Percentiles rank a stretch among this genome's conserved stretches.
phyloP scores from a whole-genome alignment of 352 stramenopile species.

The Thalassiosira exigua region DNA sequence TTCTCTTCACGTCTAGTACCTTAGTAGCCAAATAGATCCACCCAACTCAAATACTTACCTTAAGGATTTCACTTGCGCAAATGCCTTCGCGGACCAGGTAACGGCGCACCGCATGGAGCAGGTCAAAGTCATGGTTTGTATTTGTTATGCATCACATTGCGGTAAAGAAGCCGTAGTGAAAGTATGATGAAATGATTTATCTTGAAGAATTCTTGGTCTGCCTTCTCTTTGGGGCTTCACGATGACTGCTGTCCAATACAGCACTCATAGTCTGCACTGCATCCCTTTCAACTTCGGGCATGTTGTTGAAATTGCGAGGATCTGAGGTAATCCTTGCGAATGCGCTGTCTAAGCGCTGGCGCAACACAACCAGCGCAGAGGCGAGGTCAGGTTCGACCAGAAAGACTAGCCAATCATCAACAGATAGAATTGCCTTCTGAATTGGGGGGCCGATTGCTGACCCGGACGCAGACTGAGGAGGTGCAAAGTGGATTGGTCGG shows the following conservation, averaged over 20 bases:
- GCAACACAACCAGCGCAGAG: constrained; percentile 41
- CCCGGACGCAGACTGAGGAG: constrained; percentile 15
- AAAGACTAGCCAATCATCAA: constrained; percentile 81
- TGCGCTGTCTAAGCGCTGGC: constrained; percentile 43
- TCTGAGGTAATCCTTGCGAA: constrained; percentile 55
- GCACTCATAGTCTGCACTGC: constrained; percentile 52
- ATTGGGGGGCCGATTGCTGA: constrained; percentile 3
- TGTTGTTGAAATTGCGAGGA: constrained; percentile 31
- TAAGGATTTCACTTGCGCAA: too few species aligned
- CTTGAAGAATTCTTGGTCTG: neutral
- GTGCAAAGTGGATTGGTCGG: constrained; percentile 39
- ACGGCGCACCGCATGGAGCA: too few species aligned
- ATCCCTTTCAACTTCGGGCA: constrained; percentile 38
- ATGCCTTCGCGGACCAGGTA: too few species aligned
- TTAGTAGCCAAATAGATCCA: too few species aligned
- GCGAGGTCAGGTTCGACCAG: constrained; percentile 48
- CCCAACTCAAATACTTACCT: too few species aligned
- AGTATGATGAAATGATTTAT: too few species aligned
- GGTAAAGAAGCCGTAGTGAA: too few species aligned
- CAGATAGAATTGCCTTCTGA: constrained; percentile 56
- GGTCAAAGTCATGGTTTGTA: too few species aligned
- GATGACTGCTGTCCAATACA: constrained; percentile 53
- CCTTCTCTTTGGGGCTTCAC: constrained; percentile 16
- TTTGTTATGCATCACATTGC: too few species aligned
- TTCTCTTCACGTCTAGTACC: too few species aligned